Base-by-base conservation (phyloP, 148 eudicot genomes). In the Fagopyrum homotropicum region DNA sequence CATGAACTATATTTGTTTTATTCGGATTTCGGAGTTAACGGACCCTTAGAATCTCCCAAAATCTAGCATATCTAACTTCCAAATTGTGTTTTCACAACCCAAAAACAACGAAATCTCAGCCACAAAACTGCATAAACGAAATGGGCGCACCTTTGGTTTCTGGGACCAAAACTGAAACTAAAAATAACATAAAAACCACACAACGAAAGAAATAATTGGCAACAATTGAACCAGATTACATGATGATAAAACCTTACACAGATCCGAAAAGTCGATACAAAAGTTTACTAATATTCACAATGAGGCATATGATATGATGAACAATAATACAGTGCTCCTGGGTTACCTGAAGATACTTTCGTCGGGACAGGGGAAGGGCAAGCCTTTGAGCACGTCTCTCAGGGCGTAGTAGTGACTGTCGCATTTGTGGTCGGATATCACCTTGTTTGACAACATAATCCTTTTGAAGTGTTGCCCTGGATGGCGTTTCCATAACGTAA, bases 351-450 rank as follows among this genome's bases (percentile, higher is more conserved):
- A 66, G 46, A 66, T 78, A 80, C 83, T 79, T 75, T 84, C 81
- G 40, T 75, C 75, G 30, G 46, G 45, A 19, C 56, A 52, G 19
- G 87, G 74, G 44, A 79, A 81, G 51, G 96, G 88, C 82, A 90
- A 76, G 78, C 95, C 91, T 81, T 92, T 92, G 73, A 90, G 80
- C 17, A 87, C 95, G 78, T 92, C 95, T 81, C 95, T 86, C 49
- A 92, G 85, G 82, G 97, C 97, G 75, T 83, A 82, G 63, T 78
- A 81, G 56, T 92, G 94, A 83, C 88, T 92, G 60, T 92, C 94
- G 59, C 95, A 92, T 77, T 87, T 90, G 84, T 92, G 97, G 83
- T 82, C 93, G 9, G 89, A 83, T 55, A 92, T 88, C 7, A 92
- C 49, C 81, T 90, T 92, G 80, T 81, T 81, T 1, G 97, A 88